Percentiles rank a stretch among this genome's conserved stretches.
These are phyloP conservation scores for Lactifluus pinguis DNA, from an alignment of 768 basidiomycete genomes.

Conservation along the genomic window DNA sequence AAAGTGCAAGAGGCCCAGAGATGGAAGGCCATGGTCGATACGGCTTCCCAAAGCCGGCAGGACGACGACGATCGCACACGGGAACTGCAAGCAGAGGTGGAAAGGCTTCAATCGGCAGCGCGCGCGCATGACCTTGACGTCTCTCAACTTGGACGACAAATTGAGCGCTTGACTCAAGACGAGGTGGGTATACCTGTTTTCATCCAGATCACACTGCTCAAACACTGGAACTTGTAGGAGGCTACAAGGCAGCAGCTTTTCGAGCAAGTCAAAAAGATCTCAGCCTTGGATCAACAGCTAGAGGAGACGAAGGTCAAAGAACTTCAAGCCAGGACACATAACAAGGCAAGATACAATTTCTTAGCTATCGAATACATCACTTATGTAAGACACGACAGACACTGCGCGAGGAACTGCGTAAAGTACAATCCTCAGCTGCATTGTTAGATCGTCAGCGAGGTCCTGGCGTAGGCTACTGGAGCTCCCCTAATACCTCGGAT, in stretches of 20 bases:
- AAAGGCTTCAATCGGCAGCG: slow-evolving; percentile 40
- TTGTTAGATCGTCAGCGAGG: slow-evolving; percentile 84
- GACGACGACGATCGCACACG: slow-evolving; percentile 44
- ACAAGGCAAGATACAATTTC: slow-evolving; percentile 50
- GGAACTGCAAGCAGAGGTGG: slow-evolving; percentile 47
- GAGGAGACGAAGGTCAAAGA: slow-evolving; percentile 70
- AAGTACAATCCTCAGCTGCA: slow-evolving; percentile 89
- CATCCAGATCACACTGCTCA: neutral
- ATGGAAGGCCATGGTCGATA: slow-evolving; percentile 49
- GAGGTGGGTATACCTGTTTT: slow-evolving; percentile 47
- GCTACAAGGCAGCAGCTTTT: slow-evolving; percentile 36
- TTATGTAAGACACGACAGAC: slow-evolving; percentile 39
- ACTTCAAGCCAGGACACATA: slow-evolving; percentile 57
- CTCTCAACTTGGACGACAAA: slow-evolving; percentile 43
- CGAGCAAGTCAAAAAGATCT: slow-evolving; percentile 41
- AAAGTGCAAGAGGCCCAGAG: slow-evolving; percentile 72
- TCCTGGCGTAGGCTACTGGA: slow-evolving; percentile 94
- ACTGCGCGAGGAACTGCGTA: slow-evolving; percentile 87
- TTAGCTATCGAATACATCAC: neutral
- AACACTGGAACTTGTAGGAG: slow-evolving; percentile 27
- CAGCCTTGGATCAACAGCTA: slow-evolving; percentile 51
- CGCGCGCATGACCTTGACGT: slow-evolving; percentile 42
- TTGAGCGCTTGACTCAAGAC: slow-evolving; percentile 41
- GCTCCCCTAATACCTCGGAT: slow-evolving; percentile 30
- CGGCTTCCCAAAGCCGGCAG: slow-evolving; percentile 50